Percentiles rank a stretch among this genome's conserved stretches.
Conservation (phyloP, 2,329 filamentous ascomycete genomes). For the Pseudogymnoascus sp. region DNA sequence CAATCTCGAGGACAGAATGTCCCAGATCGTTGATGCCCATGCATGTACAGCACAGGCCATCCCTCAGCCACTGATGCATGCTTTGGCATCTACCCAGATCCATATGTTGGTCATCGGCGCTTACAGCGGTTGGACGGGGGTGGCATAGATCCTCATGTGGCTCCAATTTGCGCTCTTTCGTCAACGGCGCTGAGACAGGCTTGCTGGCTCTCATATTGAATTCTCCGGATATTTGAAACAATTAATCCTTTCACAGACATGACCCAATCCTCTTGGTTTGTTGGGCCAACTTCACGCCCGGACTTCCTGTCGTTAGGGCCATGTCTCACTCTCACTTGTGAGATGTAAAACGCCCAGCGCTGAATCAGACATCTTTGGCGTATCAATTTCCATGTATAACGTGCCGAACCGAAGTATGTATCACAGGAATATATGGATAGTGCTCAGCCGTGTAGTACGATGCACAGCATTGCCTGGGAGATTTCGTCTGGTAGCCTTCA, state of each 20-base stretch:
- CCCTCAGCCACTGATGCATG: neutral
- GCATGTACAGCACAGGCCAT: neutral
- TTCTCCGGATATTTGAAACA: neutral
- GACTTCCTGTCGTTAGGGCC: neutral
- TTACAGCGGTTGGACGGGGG: neutral
- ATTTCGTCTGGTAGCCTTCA: neutral
- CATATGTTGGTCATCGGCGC: neutral
- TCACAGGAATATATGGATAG: neutral
- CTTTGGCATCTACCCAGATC: neutral
- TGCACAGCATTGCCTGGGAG: neutral
- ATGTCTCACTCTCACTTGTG: neutral
- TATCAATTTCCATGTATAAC: neutral
- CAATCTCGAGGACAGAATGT: neutral
- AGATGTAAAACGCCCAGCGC: neutral
- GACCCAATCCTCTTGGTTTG: neutral
- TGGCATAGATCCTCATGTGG: neutral
- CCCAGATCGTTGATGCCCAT: neutral
- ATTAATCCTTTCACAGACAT: too few species aligned
- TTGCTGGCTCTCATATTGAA: neutral
- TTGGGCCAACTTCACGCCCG: neutral
- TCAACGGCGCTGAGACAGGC: neutral
- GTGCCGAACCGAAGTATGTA: conserved; percentile 1
- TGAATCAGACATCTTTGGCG: neutral
- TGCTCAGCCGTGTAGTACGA: conserved; percentile 8
- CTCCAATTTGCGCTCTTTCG: neutral